Evolutionary conservation across 1,284 basidiomycete genomes (phyloP).

Genomic region (Sporisorium graminicola): DNA sequence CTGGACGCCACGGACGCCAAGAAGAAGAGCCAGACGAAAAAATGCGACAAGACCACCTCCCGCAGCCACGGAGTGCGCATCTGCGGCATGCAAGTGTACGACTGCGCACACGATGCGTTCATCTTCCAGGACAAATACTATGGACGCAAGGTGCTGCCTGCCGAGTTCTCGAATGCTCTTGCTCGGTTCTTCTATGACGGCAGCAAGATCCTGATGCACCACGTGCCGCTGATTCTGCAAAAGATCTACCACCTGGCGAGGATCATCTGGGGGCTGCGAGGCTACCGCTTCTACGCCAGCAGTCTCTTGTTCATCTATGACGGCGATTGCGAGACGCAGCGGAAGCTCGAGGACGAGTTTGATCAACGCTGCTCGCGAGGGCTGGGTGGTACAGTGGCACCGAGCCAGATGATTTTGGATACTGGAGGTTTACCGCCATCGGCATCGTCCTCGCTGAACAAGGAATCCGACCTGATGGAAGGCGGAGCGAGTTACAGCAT

Average conservation of each 20-base stretch:
- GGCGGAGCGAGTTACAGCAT: constrained; percentile 48
- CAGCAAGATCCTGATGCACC: constrained; percentile 83
- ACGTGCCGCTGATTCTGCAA: constrained; percentile 89
- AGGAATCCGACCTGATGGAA: constrained; percentile 31
- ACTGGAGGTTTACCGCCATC: not conserved
- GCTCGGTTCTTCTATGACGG: constrained; percentile 89
- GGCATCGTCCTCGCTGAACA: constrained; percentile 9
- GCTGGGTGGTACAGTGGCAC: constrained; percentile 38
- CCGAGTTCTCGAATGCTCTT: constrained; percentile 86
- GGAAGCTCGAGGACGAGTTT: constrained; percentile 70
- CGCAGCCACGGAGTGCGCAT: constrained; percentile 89
- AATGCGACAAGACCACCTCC: constrained; percentile 96
- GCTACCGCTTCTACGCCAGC: constrained; percentile 98
- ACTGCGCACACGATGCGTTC: constrained; percentile 76
- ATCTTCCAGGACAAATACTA: constrained; percentile 96
- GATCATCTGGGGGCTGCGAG: constrained; percentile 86
- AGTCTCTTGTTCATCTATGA: constrained; percentile 97
- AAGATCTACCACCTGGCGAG: constrained; percentile 94
- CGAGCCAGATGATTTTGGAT: constrained; percentile 30
- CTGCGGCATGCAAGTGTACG: constrained; percentile 94
- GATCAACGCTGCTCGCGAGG: constrained; percentile 46
- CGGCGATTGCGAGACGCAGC: constrained; percentile 88
- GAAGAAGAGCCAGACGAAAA: constrained; percentile 97
- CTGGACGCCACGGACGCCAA: constrained; percentile 92
- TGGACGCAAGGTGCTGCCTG: constrained; percentile 86